These are phyloP conservation scores for Fusarium sp. DNA, from an alignment of 2,329 filamentous ascomycete genomes.

Conservation along the genomic window DNA sequence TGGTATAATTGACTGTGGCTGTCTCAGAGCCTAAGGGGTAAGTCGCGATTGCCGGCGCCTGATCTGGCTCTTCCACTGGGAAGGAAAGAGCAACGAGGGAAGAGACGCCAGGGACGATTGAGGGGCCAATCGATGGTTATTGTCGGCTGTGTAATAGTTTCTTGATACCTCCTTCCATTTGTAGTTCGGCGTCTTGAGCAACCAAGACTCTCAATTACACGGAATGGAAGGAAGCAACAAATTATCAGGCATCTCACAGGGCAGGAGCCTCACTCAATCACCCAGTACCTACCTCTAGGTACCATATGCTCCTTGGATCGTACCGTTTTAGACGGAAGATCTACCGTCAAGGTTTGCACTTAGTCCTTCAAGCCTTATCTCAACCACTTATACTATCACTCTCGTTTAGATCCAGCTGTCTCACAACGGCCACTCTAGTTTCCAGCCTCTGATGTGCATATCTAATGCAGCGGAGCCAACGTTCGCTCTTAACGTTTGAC, in stretches of 20 bases:
- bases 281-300: neutral
- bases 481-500: conserved; percentile 33
- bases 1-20: conserved; percentile 23
- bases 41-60: conserved; percentile 23
- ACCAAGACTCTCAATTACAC: neutral
- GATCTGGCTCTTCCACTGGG: conserved; percentile 18
- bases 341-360: neutral
- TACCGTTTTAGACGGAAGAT: neutral
- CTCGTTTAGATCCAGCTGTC: conserved; percentile 32
- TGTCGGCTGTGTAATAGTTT: neutral
- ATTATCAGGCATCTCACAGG: neutral
- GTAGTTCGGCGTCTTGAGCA: neutral
- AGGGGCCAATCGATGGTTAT: neutral
- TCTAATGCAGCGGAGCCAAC: conserved; percentile 31
- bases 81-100: conserved; percentile 22
- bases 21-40: conserved; percentile 21
- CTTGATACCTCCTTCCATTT: neutral
- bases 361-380: conserved; percentile 6
- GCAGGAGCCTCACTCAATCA: neutral
- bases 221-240: conserved; percentile 5
- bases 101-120: conserved; percentile 14
- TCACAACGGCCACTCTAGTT: conserved; percentile 17
- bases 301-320: conserved; percentile 12
- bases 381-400: conserved; percentile 11
- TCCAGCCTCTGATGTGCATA: conserved; percentile 16